phyloP scores from a whole-genome alignment of 306 rosid species.

The Vicia sativa region DNA sequence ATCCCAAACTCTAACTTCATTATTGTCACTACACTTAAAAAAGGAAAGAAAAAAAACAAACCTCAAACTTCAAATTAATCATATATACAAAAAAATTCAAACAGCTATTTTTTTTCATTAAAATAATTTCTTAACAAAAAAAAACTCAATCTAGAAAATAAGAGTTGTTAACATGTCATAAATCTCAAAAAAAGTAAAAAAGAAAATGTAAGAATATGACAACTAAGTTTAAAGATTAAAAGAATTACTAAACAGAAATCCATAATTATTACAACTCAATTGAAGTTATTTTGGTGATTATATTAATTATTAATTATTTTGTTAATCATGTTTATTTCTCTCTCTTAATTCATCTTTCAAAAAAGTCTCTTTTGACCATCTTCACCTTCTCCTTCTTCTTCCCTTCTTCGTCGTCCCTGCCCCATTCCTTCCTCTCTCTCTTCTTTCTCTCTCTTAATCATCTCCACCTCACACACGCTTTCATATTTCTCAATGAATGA shows the following conservation, averaged over 20 bases:
- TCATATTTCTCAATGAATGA: background rate
- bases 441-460: constrained; percentile 6
- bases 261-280: background rate
- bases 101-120: background rate
- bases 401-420: constrained; percentile 79
- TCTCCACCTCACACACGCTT: constrained; percentile 6
- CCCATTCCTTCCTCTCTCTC: constrained; percentile 47
- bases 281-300: background rate
- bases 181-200: background rate
- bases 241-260: background rate
- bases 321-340: background rate
- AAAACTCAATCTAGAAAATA: background rate
- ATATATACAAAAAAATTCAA: background rate
- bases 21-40: too few relatives aligned
- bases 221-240: background rate
- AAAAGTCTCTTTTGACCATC: constrained; percentile 75
- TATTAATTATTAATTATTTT: background rate
- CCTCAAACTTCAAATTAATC: background rate
- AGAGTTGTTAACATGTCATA: constrained; percentile 1
- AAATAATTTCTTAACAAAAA: background rate
- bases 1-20: too few relatives aligned
- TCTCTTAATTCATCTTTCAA: background rate
- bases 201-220: constrained; percentile 8
- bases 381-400: constrained; percentile 51
- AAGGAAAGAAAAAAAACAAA: background rate